A percentile compares a stretch with the other conserved stretches of the same genome.
phyloP scores from a whole-genome alignment of 768 basidiomycete species.

The Calocybe indica region DNA sequence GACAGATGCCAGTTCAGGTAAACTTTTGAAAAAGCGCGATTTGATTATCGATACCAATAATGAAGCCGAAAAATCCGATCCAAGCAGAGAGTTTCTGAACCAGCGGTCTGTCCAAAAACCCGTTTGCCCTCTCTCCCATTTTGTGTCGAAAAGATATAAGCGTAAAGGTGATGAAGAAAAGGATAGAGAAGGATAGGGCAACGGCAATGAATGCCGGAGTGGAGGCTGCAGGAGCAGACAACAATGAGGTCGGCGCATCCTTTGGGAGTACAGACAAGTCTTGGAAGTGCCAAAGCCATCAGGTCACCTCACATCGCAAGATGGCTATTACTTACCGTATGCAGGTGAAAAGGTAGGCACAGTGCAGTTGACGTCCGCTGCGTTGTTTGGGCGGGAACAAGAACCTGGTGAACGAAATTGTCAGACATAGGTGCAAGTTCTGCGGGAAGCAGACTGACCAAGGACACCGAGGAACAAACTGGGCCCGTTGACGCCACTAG shows the following conservation, averaged over 20 bases:
- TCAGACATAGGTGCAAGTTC: neutral
- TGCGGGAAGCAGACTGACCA: slow-evolving; percentile 31
- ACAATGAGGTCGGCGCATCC: slow-evolving; percentile 46
- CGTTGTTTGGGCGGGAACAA: slow-evolving; percentile 48
- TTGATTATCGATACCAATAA: slow-evolving; percentile 47
- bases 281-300: slow-evolving; percentile 18
- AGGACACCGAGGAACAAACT: slow-evolving; percentile 60
- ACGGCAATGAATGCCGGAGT: slow-evolving; percentile 62
- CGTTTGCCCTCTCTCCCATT: slow-evolving; percentile 47
- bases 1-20: slow-evolving; percentile 1
- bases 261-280: slow-evolving; percentile 61
- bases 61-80: slow-evolving; percentile 73
- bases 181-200: slow-evolving; percentile 45
- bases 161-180: slow-evolving; percentile 65
- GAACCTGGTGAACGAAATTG: slow-evolving; percentile 45
- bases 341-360: slow-evolving; percentile 44
- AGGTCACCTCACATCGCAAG: neutral
- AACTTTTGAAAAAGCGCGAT: neutral
- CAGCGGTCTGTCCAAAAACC: slow-evolving; percentile 46
- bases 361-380: slow-evolving; percentile 50
- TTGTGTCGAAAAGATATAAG: slow-evolving; percentile 61
- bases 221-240: slow-evolving; percentile 55
- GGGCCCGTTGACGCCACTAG: slow-evolving; percentile 53
- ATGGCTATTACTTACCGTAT: slow-evolving; percentile 44
- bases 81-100: slow-evolving; percentile 60